Evolutionary conservation across 1,284 basidiomycete species (phyloP), one percentile per base, ranked within the genome.

Genomic region (Ganoderma leucocontextum): DNA sequence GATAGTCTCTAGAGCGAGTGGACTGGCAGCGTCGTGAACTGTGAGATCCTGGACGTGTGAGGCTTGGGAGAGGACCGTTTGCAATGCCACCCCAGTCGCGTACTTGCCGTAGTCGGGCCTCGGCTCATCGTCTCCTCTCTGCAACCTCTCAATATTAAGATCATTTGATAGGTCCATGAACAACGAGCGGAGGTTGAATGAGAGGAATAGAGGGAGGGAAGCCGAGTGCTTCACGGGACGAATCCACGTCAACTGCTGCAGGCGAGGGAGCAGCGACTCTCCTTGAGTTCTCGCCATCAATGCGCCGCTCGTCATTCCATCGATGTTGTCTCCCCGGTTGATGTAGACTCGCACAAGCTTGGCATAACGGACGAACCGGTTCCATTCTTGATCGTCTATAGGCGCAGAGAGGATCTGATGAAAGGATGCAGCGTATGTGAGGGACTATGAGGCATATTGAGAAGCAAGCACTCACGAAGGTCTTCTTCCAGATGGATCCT

Each of bases 301-400:
- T 22, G n/a, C 47, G 2, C n/a, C 47, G n/a, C 47, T 49, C n/a
- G 47, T 22, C 47, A 49, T 10, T 49, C 47, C n/a, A 22, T 49
- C 47, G 47, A 49, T 49, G n/a, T 49, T 49, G 47, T 49, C 47
- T 12, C n/a, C 47, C 4, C 47, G 47, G n/a, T 49, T 44, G 47
- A 49, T 22, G 47, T 49, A 49, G 8, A 49, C n/a, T 22, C 47
- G 47, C 9, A 22, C 47, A 22, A 49, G 47, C 17, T 49, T 22
- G 47, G 47, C 47, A 22, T 49, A 49, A 12, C n/a, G 47, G 47
- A 49, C 8, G 47, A 49, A 49, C n/a, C n/a, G 47, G n/a, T 12
- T 9, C 47, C 47, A 49, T 49, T 44, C 42, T 44, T 44, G 42
- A 44, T 44, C 19, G 19, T n/a, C 42, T 5, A n/a, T n/a, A n/a